phyloP scores from a whole-genome alignment of 164 flowering plant species.

The Buxus sempervirens region DNA sequence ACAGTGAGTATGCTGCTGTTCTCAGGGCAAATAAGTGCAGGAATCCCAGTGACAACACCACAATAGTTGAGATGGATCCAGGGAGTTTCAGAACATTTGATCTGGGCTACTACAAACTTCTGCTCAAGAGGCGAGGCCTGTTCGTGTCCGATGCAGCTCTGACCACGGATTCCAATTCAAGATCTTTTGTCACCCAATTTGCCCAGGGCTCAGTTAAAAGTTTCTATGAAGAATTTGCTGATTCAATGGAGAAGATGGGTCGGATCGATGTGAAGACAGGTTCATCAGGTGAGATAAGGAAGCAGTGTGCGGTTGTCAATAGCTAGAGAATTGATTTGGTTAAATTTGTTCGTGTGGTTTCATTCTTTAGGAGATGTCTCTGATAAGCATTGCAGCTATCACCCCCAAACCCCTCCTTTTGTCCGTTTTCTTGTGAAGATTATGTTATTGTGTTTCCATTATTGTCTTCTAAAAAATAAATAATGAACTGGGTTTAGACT shows the following conservation, averaged over 20 bases:
- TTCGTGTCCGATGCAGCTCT: not conserved
- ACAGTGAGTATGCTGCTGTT: conserved; percentile 24
- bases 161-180: not conserved
- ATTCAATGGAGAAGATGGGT: conserved; percentile 43
- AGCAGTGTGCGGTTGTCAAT: conserved; percentile 32
- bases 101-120: not conserved
- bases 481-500: too few relatives aligned
- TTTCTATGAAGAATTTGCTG: not conserved
- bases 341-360: too few relatives aligned
- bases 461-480: too few relatives aligned
- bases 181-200: not conserved
- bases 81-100: conserved; percentile 1
- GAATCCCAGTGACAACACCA: not conserved
- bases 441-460: too few relatives aligned
- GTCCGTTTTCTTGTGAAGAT: too few relatives aligned
- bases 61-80: conserved; percentile 5
- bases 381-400: too few relatives aligned
- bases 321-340: too few relatives aligned
- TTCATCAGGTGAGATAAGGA: conserved; percentile 42
- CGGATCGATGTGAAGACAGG: conserved; percentile 39
- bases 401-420: too few relatives aligned
- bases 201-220: not conserved
- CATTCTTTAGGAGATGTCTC: too few relatives aligned
- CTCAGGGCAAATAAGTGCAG: conserved; percentile 11
- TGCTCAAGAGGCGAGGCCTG: not conserved